Evolutionary conservation across 768 basidiomycete genomes (phyloP).

Genomic region (Collybia sp.): DNA sequence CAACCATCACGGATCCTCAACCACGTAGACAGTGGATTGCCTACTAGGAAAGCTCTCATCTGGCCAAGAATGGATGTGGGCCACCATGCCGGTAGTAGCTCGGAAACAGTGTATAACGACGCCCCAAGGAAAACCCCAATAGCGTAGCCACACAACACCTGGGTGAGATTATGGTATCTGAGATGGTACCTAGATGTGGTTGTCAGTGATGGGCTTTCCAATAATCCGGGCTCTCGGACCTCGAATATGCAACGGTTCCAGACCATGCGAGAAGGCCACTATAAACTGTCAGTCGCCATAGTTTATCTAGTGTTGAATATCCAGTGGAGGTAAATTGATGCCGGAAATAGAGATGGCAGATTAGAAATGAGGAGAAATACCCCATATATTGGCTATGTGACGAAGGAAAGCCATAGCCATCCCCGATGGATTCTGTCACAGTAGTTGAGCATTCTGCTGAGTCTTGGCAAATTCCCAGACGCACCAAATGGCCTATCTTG

Average conservation of each 20-base stretch:
- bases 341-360: slow-evolving; percentile 67
- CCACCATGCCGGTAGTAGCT: slow-evolving; percentile 49
- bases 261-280: slow-evolving; percentile 51
- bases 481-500: slow-evolving; percentile 65
- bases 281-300: slow-evolving; percentile 45
- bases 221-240: slow-evolving; percentile 35
- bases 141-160: slow-evolving; percentile 70
- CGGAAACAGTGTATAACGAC: slow-evolving; percentile 48
- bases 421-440: slow-evolving; percentile 46
- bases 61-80: slow-evolving; percentile 54
- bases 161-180: slow-evolving; percentile 67
- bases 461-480: slow-evolving; percentile 11
- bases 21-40: slow-evolving; percentile 58
- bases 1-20: slow-evolving; percentile 76
- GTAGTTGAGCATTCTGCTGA: background rate
- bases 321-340: slow-evolving; percentile 63
- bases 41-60: slow-evolving; percentile 42
- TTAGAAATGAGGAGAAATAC: slow-evolving; percentile 74
- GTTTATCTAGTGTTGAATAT: slow-evolving; percentile 40
- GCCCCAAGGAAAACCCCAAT: slow-evolving; percentile 58
- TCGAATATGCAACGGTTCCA: slow-evolving; percentile 69
- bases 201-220: background rate
- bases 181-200: slow-evolving; percentile 53
- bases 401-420: slow-evolving; percentile 84
- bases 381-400: slow-evolving; percentile 92